A percentile compares a stretch with the other conserved stretches of the same genome.
phyloP scores from a whole-genome alignment of 352 stramenopile genomes.

The Globisporangium cystogenes region DNA sequence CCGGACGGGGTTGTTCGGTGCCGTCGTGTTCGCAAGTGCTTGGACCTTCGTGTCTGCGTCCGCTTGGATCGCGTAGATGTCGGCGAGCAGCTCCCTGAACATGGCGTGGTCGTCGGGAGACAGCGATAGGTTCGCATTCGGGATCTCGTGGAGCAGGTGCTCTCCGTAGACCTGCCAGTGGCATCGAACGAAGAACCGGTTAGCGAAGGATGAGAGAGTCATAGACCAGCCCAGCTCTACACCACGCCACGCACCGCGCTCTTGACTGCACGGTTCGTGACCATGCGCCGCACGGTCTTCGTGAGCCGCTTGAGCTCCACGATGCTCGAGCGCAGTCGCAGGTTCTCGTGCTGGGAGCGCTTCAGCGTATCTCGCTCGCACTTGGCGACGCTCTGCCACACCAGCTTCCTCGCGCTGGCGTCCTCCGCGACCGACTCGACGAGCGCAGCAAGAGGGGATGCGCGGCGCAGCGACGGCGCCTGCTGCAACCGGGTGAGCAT shows the following conservation, averaged over 20 bases:
- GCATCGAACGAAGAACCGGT: not conserved
- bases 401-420: not conserved
- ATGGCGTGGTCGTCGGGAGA: not conserved
- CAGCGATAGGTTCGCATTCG: not conserved
- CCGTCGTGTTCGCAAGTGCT: not conserved
- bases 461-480: not conserved
- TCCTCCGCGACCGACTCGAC: not conserved
- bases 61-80: slow-evolving; percentile 1
- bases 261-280: not conserved
- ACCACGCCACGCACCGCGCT: not conserved
- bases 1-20: not conserved
- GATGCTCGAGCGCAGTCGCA: not conserved
- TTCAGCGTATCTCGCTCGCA: not conserved
- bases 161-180: not conserved
- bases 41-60: not conserved
- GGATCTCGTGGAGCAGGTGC: not conserved
- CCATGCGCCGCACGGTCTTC: not conserved
- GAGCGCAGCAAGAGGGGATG: not conserved
- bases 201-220: no score
- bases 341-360: not conserved
- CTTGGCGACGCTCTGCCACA: not conserved
- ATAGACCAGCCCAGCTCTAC: no score
- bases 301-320: slow-evolving; percentile 1
- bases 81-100: not conserved
- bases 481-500: not conserved